Evolutionary conservation across 768 basidiomycete species (phyloP).

Genomic region (Naematelia encephala): DNA sequence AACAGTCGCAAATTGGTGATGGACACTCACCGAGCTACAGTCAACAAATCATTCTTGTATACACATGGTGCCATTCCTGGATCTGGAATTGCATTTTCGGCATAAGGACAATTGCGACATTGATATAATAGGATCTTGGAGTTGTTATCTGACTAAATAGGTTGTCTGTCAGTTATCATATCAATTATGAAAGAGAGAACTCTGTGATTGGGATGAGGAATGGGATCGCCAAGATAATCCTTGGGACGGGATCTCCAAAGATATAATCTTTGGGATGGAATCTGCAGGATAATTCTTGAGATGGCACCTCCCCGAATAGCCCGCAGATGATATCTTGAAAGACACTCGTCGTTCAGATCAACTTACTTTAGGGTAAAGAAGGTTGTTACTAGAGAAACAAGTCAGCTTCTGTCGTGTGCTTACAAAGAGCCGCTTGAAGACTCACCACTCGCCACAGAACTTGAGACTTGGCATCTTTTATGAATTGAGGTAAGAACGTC

Average conservation of each 20-base stretch:
- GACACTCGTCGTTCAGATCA: too few species aligned
- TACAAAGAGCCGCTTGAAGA: neutral
- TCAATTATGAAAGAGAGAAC: too few species aligned
- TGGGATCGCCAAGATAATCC: neutral
- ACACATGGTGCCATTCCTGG: slow-evolving; percentile 73
- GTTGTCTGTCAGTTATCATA: too few species aligned
- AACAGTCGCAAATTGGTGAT: neutral
- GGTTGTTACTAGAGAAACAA: slow-evolving; percentile 65
- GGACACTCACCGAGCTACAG: slow-evolving; percentile 74
- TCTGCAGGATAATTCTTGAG: too few species aligned
- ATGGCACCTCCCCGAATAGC: too few species aligned
- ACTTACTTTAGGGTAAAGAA: slow-evolving; percentile 67
- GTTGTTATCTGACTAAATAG: slow-evolving; percentile 79
- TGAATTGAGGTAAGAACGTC: neutral
- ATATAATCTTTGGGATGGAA: too few species aligned
- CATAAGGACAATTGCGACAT: slow-evolving; percentile 83
- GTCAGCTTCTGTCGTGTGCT: slow-evolving; percentile 5
- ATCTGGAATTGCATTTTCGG: slow-evolving; percentile 61
- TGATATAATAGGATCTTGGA: slow-evolving; percentile 83
- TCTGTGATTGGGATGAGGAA: neutral
- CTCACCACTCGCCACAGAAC: slow-evolving; percentile 77
- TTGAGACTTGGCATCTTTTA: slow-evolving; percentile 58
- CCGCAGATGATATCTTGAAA: too few species aligned
- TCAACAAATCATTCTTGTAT: slow-evolving; percentile 87
- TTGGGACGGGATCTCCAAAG: neutral